Evolutionary conservation across 495 filamentous ascomycete species (phyloP).

Genomic region (Penicillium waksmanii): DNA sequence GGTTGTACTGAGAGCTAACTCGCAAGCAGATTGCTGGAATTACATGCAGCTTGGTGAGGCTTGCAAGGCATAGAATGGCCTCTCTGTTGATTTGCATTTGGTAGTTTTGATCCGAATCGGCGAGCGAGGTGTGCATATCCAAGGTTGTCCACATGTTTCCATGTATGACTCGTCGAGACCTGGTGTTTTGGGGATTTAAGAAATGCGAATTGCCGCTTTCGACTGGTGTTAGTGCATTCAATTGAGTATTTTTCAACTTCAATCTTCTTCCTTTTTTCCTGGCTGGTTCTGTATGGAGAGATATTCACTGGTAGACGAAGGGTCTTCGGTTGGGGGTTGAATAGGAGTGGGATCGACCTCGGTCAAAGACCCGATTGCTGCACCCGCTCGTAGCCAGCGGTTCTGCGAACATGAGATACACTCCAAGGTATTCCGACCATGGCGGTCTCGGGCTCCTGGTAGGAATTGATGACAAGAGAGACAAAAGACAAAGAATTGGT

Average conservation of each 20-base stretch:
- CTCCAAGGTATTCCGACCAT: conserved; percentile 15
- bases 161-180: neutral
- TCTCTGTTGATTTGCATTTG: neutral
- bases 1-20: conserved; percentile 22
- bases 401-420: conserved; percentile 21
- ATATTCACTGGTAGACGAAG: too few relatives aligned
- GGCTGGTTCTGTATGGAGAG: too few relatives aligned
- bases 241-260: neutral
- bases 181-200: neutral
- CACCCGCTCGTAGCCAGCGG: neutral
- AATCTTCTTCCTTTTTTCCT: neutral
- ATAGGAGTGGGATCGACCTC: neutral
- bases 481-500: conserved; percentile 32
- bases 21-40: conserved; percentile 56
- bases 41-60: conserved; percentile 53
- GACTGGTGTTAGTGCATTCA: neutral
- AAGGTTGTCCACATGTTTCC: too few relatives aligned
- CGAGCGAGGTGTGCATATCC: too few relatives aligned
- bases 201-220: neutral
- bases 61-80: conserved; percentile 13
- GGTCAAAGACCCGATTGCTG: neutral
- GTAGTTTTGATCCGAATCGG: neutral
- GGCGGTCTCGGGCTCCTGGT: conserved; percentile 18
- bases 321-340: neutral
- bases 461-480: conserved; percentile 32